Evolutionary conservation across 768 basidiomycete genomes (phyloP).

Genomic region (Pisolithus microcarpus): DNA sequence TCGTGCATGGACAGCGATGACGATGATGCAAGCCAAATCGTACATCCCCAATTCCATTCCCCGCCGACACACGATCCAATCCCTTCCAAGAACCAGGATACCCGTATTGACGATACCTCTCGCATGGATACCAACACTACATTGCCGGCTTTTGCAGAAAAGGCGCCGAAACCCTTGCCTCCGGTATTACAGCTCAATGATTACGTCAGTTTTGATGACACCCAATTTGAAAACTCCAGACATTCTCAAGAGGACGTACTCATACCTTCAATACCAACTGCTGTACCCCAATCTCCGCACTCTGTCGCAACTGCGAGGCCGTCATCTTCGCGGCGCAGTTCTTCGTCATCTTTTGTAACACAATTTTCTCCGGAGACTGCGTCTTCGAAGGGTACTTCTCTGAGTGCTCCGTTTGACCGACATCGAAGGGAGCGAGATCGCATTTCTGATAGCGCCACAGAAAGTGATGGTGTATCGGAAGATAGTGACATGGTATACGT

Average conservation of each 20-base stretch:
- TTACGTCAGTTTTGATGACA: slow-evolving; percentile 14
- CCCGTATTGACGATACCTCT: slow-evolving; percentile 21
- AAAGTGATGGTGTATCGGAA: slow-evolving; percentile 28
- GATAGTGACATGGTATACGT: slow-evolving; percentile 27
- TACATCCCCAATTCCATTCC: slow-evolving; percentile 16
- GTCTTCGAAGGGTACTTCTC: slow-evolving; percentile 19
- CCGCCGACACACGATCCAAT: slow-evolving; percentile 15
- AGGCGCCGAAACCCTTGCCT: slow-evolving; percentile 18
- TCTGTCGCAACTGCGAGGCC: slow-evolving; percentile 16
- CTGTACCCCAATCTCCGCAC: slow-evolving; percentile 36
- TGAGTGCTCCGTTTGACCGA: slow-evolving; percentile 24
- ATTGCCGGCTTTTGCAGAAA: slow-evolving; percentile 16
- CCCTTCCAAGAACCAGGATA: slow-evolving; percentile 30
- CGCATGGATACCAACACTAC: slow-evolving; percentile 8
- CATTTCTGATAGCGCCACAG: slow-evolving; percentile 19
- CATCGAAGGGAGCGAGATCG: slow-evolving; percentile 14
- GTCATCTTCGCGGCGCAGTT: slow-evolving; percentile 7
- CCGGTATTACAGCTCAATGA: slow-evolving; percentile 25
- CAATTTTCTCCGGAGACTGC: slow-evolving; percentile 8
- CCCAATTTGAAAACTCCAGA: slow-evolving; percentile 8
- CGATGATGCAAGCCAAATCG: slow-evolving; percentile 16
- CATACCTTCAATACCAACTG: slow-evolving; percentile 51
- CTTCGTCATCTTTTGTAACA: slow-evolving; percentile 6
- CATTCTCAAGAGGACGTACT: slow-evolving; percentile 35
- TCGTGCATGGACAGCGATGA: slow-evolving; percentile 29